These are phyloP conservation scores for Mycena leptocephala DNA, from an alignment of 768 basidiomycete species.

Conservation along the genomic window DNA sequence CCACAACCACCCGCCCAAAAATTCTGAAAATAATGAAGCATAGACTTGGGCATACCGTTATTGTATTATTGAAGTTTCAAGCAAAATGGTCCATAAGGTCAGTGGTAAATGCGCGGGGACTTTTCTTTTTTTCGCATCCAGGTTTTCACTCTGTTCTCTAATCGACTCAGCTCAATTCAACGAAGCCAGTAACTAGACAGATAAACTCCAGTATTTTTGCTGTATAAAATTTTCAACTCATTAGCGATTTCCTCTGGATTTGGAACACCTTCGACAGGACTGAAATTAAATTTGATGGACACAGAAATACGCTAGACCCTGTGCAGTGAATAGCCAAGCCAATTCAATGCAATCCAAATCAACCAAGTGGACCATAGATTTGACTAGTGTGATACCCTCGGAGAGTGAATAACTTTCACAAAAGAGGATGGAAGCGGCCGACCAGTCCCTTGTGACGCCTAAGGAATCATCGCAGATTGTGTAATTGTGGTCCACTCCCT, in stretches of 20 bases:
- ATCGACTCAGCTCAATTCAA: not conserved
- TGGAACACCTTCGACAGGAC: not conserved
- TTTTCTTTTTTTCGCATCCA: too few species aligned
- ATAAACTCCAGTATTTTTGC: slow-evolving; percentile 11
- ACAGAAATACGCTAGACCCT: not conserved
- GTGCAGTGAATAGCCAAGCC: slow-evolving; percentile 1
- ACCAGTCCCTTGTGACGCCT: too few species aligned
- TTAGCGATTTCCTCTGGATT: slow-evolving; percentile 1
- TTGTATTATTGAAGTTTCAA: too few species aligned
- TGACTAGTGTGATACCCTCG: slow-evolving; percentile 4
- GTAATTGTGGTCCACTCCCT: too few species aligned
- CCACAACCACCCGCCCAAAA: too few species aligned
- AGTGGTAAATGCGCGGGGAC: too few species aligned
- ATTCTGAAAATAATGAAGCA: too few species aligned
- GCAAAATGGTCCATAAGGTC: too few species aligned
- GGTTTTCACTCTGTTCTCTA: too few species aligned
- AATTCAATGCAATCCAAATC: not conserved
- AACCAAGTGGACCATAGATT: not conserved
- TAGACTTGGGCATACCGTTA: too few species aligned
- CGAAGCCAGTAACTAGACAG: slow-evolving; percentile 8
- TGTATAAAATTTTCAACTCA: slow-evolving; percentile 1
- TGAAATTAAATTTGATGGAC: not conserved
- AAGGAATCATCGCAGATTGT: too few species aligned
- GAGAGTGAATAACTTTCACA: slow-evolving; percentile 3
- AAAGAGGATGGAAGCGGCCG: not conserved